Conservation (phyloP, 768 basidiomycete species). For the Coprinellus aureogranulatus region DNA sequence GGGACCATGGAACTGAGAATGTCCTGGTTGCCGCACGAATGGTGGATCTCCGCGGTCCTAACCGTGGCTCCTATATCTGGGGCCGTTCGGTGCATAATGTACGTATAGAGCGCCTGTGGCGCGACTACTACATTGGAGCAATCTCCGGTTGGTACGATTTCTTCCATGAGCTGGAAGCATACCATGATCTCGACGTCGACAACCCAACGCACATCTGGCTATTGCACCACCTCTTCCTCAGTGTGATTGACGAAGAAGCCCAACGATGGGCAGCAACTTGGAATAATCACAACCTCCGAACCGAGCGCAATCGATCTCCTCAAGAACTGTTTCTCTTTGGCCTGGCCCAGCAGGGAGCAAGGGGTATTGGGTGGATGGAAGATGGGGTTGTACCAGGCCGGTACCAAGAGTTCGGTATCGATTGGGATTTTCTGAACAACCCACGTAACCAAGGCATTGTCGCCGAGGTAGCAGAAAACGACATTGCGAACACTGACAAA, state of each 20-base stretch:
- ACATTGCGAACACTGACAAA: too few species aligned
- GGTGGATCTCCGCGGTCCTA: constrained; percentile 15
- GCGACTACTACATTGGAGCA: constrained; percentile 29
- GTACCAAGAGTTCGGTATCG: neutral
- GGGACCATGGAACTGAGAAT: constrained; percentile 41
- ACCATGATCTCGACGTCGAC: constrained; percentile 27
- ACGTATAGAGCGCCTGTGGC: constrained; percentile 38
- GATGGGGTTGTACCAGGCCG: neutral
- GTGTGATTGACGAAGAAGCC: constrained; percentile 24
- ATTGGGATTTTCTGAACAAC: neutral
- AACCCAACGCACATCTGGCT: constrained; percentile 35
- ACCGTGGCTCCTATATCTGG: constrained; percentile 34
- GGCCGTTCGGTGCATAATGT: constrained; percentile 39
- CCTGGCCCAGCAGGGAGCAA: constrained; percentile 24
- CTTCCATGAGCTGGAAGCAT: constrained; percentile 29
- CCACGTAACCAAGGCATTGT: too few species aligned
- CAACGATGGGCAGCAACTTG: constrained; percentile 27
- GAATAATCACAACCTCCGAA: constrained; percentile 31
- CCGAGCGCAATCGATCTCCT: constrained; percentile 22
- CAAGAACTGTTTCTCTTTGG: constrained; percentile 32
- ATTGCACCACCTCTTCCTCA: constrained; percentile 34
- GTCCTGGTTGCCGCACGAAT: constrained; percentile 31
- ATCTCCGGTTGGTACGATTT: constrained; percentile 30
- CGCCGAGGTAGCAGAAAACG: too few species aligned
- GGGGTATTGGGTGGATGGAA: neutral